Evolutionary conservation across 2,329 filamentous ascomycete species (phyloP).

Genomic region (Volutella citrinella): DNA sequence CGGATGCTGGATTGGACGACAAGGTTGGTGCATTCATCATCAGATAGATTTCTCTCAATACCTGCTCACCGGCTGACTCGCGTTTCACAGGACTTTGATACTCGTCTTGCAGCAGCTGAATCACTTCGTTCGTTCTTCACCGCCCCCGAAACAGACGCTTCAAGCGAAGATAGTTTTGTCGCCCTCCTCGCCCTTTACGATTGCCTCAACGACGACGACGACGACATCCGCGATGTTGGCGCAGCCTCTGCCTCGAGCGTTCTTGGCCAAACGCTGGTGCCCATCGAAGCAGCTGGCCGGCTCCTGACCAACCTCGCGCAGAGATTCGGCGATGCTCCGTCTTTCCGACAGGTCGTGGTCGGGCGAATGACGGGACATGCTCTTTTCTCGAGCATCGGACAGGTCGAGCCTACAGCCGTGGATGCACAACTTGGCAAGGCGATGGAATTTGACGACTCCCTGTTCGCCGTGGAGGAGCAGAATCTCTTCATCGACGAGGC

Average conservation of each 20-base stretch:
- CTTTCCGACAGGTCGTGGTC: constrained; percentile 40
- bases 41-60: no score
- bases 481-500: constrained; percentile 90
- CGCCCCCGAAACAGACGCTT: constrained; percentile 14
- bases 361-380: constrained; percentile 37
- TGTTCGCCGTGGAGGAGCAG: constrained; percentile 89
- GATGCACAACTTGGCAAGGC: constrained; percentile 41
- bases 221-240: constrained; percentile 73
- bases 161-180: constrained; percentile 43
- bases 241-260: constrained; percentile 48
- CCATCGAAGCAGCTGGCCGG: constrained; percentile 44
- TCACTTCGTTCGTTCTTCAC: constrained; percentile 53
- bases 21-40: constrained; percentile 38
- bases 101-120: constrained; percentile 56
- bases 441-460: constrained; percentile 57
- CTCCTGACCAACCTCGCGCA: constrained; percentile 43
- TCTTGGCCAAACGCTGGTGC: constrained; percentile 42
- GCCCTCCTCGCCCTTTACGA: constrained; percentile 69
- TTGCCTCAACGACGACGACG: constrained; percentile 83
- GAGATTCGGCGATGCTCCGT: constrained; percentile 30
- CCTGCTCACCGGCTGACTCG: no score
- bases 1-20: constrained; percentile 44
- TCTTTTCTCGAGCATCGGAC: constrained; percentile 8
- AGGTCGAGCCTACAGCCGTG: constrained; percentile 24
- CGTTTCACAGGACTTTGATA: constrained; percentile 66